Conservation (phyloP, 2,329 filamentous ascomycete species). For the Aaosphaeria arxii region DNA sequence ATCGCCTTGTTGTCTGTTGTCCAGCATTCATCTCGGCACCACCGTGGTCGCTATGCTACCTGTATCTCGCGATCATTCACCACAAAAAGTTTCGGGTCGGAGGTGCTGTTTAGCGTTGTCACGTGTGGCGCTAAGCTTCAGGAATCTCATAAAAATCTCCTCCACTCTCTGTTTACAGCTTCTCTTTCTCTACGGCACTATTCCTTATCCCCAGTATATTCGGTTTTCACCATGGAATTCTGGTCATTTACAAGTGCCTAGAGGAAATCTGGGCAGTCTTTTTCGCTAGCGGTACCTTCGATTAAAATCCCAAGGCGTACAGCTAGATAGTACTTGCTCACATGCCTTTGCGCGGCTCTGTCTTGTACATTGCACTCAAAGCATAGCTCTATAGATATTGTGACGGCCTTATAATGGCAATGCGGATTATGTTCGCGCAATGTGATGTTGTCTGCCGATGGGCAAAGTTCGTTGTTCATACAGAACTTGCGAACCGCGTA, state of each 20-base stretch:
- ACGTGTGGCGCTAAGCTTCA: background rate
- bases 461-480: no score
- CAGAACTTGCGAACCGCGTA: no score
- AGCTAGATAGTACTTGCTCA: constrained; percentile 97
- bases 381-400: no score
- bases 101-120: constrained; percentile 7
- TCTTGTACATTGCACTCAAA: no score
- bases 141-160: background rate
- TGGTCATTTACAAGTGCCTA: constrained; percentile 94
- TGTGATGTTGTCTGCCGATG: no score
- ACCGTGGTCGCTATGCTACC: constrained; percentile 7
- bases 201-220: constrained; percentile 93
- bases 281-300: constrained; percentile 98
- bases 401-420: no score
- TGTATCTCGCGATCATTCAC: constrained; percentile 9
- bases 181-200: constrained; percentile 58
- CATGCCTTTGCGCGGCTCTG: constrained; percentile 45
- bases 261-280: constrained; percentile 74
- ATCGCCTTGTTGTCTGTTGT: constrained; percentile 43
- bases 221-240: constrained; percentile 55
- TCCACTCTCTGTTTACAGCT: constrained; percentile 6
- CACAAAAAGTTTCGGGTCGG: constrained; percentile 29
- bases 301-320: constrained; percentile 65
- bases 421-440: no score
- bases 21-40: constrained; percentile 41